Conservation (phyloP, 148 eudicot genomes). For the Rhododendron kiyosumense region DNA sequence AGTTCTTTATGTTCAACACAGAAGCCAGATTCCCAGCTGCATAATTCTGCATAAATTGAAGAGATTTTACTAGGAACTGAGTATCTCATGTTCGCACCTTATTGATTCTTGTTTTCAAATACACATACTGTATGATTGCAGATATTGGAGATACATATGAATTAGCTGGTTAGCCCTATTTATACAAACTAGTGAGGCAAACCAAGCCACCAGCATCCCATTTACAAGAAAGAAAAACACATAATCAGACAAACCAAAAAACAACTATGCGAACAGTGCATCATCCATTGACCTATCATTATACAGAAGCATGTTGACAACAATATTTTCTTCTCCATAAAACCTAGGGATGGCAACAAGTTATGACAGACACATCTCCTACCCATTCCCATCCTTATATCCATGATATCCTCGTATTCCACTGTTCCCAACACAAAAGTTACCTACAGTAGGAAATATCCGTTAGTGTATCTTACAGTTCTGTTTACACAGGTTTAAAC, state of each 20-base stretch:
- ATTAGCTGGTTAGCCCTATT: not conserved
- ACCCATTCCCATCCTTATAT: not conserved
- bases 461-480: not conserved
- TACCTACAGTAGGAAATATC: not conserved
- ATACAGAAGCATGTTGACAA: not conserved
- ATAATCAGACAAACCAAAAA: not conserved
- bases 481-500: not conserved
- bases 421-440: not conserved
- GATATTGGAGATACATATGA: constrained; percentile 4
- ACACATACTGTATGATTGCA: not conserved
- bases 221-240: not conserved
- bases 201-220: not conserved
- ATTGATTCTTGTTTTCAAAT: not conserved
- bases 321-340: not conserved
- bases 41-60: constrained; percentile 55
- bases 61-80: not conserved
- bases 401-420: not conserved
- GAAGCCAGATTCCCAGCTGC: constrained; percentile 72
- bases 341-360: not conserved
- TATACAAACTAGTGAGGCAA: not conserved
- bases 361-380: not conserved
- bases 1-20: constrained; percentile 81
- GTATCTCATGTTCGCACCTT: not conserved
- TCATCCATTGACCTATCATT: not conserved
- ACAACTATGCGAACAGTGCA: not conserved